A percentile compares a stretch with the other conserved stretches of the same genome.
phyloP scores from a whole-genome alignment of 169 alveolate genomes.

The Eimeria maxima region DNA sequence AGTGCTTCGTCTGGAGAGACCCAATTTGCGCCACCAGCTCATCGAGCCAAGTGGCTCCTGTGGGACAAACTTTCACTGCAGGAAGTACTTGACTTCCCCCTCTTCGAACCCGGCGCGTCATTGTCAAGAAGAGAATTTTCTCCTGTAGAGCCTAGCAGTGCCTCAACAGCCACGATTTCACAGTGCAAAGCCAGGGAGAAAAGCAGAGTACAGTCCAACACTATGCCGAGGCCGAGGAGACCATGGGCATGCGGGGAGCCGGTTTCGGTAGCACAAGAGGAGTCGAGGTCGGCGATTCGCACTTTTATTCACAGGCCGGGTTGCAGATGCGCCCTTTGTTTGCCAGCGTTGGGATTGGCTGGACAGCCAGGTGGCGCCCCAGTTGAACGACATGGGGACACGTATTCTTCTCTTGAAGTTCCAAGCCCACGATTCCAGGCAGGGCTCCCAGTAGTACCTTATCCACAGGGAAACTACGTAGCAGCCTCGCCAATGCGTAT shows the following conservation, averaged over 20 bases:
- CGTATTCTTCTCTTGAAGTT: conserved; percentile 9
- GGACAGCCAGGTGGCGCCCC: conserved; percentile 33
- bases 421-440: conserved; percentile 61
- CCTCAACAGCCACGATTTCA: not conserved
- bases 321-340: conserved; percentile 65
- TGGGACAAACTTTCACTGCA: not conserved
- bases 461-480: conserved; percentile 35
- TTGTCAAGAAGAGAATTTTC: not conserved
- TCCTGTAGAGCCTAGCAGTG: not conserved
- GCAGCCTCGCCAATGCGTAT: conserved; percentile 69
- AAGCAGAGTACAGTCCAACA: not conserved
- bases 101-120: not conserved
- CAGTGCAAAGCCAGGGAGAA: conserved; percentile 2
- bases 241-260: conserved; percentile 80
- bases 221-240: conserved; percentile 71
- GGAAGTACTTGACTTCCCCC: conserved; percentile 10
- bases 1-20: not conserved
- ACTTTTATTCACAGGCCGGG: conserved; percentile 68
- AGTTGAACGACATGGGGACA: conserved; percentile 9
- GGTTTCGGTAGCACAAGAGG: conserved; percentile 10
- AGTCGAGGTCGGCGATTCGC: conserved; percentile 44
- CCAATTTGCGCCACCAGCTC: not conserved
- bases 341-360: not conserved
- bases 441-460: conserved; percentile 72
- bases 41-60: conserved; percentile 12